A percentile compares a stretch with the other conserved stretches of the same genome.
phyloP scores from a whole-genome alignment of 176 grass and related monocot species.

The Hyparrhenia diplandra region DNA sequence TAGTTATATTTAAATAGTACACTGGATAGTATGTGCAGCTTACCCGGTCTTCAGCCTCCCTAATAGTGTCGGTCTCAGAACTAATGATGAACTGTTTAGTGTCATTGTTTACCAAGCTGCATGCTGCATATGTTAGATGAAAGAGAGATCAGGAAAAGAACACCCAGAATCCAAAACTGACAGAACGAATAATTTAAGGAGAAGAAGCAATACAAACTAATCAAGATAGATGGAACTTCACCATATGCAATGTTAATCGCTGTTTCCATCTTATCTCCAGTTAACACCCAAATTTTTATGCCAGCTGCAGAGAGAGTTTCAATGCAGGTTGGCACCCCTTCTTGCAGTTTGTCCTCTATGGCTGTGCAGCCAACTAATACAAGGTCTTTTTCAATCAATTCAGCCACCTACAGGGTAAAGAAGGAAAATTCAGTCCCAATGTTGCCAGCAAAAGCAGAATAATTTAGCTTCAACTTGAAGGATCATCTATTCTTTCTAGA shows the following conservation, averaged over 20 bases:
- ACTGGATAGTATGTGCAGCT: too few species aligned
- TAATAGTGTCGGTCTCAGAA: slow-evolving; percentile 86
- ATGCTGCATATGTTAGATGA: slow-evolving; percentile 49
- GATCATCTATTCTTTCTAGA: not conserved
- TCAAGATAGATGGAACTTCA: slow-evolving; percentile 34
- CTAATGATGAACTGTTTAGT: slow-evolving; percentile 93
- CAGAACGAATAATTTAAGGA: not conserved
- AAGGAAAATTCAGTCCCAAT: slow-evolving; percentile 22
- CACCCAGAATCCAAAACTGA: slow-evolving; percentile 7
- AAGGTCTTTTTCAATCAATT: slow-evolving; percentile 94
- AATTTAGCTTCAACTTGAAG: slow-evolving; percentile 3
- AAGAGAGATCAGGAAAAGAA: slow-evolving; percentile 20
- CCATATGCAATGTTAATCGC: slow-evolving; percentile 99
- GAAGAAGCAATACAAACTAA: slow-evolving; percentile 7
- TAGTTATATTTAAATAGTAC: too few species aligned
- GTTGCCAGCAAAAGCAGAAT: slow-evolving; percentile 1
- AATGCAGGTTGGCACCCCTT: slow-evolving; percentile 93
- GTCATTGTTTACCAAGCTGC: slow-evolving; percentile 94
- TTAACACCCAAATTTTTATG: slow-evolving; percentile 99
- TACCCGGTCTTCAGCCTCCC: slow-evolving; percentile 94
- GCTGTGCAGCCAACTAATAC: slow-evolving; percentile 87
- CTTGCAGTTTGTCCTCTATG: slow-evolving; percentile 99
- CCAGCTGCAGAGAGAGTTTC: slow-evolving; percentile 95
- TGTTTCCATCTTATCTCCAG: slow-evolving; percentile 99
- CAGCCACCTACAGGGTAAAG: slow-evolving; percentile 69